Base-by-base conservation (phyloP, 345 rosid species). In the Pistacia vera region DNA sequence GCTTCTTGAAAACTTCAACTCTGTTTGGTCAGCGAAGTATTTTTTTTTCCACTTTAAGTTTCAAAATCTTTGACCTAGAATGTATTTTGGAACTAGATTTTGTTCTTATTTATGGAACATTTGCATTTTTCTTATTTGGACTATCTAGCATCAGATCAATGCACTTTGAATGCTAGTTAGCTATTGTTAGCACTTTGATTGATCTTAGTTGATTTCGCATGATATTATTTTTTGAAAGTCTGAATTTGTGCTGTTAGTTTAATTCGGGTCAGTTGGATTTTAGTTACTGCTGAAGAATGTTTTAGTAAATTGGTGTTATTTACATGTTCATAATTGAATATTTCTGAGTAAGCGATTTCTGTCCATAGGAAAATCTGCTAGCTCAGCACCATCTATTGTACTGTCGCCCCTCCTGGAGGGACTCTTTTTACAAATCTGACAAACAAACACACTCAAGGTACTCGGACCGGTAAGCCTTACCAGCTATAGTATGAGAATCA, bases 401-500 rank as follows among this genome's bases (percentile, higher is more conserved):
- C 85, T 68, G 73, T 75, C 76, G 75, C 80, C 66, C 80, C 83
- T 22, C 60, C 80, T 68, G 57, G 75, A 0, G 81, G 66, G 17
- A 49, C 81, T 8, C 30, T 41, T 67, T 68, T 72, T 22, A 63
- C 62, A 59, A 70, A 82, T 81, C 46, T 75, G 4, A 68, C 79
- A 6, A 77, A 68, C 78, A 86, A 72, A 76, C 49, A 62, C 56
- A 22, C 81, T 35, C 82, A 78, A 78, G 73, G 76, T 66, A 78
- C 76, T 86, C 87, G 75, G 79, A 57, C 84, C 36, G 92, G 93
- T 89, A 82, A 28, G 75, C 65, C 57, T 63, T 5, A 67, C 66
- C 12, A 22, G 52, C 51, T 2, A 51, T 33, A 18, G 63, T 36
- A 11, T 61, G 25, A 72, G 57, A 66, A 30, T 52, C 41, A 22